phyloP scores from a whole-genome alignment of 1,139 yeast genomes.

The Suhomyces guaymorum region DNA sequence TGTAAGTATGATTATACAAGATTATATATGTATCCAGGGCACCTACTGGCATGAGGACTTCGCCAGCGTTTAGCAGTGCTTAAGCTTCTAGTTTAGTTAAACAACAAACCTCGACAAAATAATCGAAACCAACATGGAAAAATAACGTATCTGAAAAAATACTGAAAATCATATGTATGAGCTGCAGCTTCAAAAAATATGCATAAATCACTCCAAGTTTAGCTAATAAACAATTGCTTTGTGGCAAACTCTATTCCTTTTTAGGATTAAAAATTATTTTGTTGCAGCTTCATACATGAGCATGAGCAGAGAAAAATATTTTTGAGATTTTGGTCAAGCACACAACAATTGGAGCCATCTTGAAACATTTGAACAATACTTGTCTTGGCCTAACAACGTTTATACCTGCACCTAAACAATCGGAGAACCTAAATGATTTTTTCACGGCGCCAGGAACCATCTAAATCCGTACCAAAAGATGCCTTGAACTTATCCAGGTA shows the following conservation, averaged over 20 bases:
- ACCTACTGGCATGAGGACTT: slow-evolving; percentile 5
- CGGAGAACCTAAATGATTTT: too few species aligned
- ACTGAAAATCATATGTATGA: not conserved
- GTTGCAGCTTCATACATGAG: too few species aligned
- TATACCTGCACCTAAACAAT: not conserved
- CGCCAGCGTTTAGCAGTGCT: slow-evolving; percentile 9
- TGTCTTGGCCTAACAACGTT: not conserved
- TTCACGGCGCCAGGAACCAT: too few species aligned
- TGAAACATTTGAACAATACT: not conserved
- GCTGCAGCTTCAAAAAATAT: not conserved
- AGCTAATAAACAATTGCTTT: too few species aligned
- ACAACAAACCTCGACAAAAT: slow-evolving; percentile 9
- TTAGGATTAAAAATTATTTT: not conserved
- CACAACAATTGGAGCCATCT: not conserved
- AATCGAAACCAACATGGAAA: slow-evolving; percentile 6
- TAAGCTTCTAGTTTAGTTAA: slow-evolving; percentile 4
- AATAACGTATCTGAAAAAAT: not conserved
- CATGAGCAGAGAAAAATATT: too few species aligned
- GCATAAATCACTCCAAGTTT: not conserved
- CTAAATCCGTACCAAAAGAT: too few species aligned
- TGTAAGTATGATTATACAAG: too few species aligned
- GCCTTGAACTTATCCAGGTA: too few species aligned
- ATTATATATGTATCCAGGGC: slow-evolving; percentile 7
- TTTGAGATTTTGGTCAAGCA: too few species aligned
- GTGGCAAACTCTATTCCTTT: too few species aligned